These are phyloP conservation scores for Yamadazyma spencermartinsiae DNA, from an alignment of 1,139 yeast species.

Conservation along the genomic window DNA sequence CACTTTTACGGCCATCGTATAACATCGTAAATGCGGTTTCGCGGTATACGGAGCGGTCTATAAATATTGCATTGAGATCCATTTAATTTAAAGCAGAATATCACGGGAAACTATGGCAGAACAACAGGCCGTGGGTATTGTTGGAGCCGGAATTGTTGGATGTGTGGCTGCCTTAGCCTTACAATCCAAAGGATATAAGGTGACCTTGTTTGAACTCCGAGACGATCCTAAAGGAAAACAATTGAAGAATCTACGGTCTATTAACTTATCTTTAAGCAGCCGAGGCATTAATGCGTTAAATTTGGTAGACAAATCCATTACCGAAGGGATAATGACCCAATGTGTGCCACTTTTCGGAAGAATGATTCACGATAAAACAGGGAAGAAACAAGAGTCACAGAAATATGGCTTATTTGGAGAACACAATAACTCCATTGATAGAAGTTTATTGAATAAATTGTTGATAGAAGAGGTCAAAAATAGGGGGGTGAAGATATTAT, in stretches of 20 bases:
- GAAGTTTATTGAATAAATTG: constrained; percentile 67
- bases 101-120: too few relatives aligned
- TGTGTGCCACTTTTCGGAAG: constrained; percentile 87
- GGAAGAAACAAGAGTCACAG: constrained; percentile 64
- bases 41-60: too few relatives aligned
- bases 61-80: too few relatives aligned
- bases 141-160: constrained; percentile 91
- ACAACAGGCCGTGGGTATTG: constrained; percentile 50
- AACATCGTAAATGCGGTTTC: too few relatives aligned
- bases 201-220: constrained; percentile 65
- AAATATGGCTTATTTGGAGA: constrained; percentile 84
- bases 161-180: constrained; percentile 82
- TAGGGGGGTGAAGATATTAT: constrained; percentile 46
- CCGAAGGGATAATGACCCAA: constrained; percentile 53
- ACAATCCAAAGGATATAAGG: constrained; percentile 69
- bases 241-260: constrained; percentile 55
- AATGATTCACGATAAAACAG: constrained; percentile 77
- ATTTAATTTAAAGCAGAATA: background rate
- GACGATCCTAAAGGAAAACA: constrained; percentile 33
- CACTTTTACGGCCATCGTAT: too few relatives aligned
- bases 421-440: constrained; percentile 80
- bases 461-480: constrained; percentile 59
- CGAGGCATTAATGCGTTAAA: constrained; percentile 76
- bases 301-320: constrained; percentile 60
- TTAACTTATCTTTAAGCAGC: constrained; percentile 83